Evolutionary conservation across 768 basidiomycete species (phyloP).

Genomic region (Kwoniella dendrophila): DNA sequence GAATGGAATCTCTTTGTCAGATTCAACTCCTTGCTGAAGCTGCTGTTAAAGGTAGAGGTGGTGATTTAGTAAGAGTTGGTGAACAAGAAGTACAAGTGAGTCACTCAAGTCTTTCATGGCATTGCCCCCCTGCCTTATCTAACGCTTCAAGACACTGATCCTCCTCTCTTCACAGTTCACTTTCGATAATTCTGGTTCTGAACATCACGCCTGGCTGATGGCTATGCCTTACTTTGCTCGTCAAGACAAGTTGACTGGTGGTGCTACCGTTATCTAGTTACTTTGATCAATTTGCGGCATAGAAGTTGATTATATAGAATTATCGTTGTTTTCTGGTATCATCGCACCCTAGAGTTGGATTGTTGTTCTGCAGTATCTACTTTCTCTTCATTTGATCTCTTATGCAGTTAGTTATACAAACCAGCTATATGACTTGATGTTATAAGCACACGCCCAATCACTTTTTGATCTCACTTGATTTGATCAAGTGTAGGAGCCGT

Average conservation of each 20-base stretch:
- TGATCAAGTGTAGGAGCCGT: no score
- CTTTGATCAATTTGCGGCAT: no score
- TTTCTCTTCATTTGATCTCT: no score
- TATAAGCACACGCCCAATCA: no score
- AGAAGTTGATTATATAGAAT: no score
- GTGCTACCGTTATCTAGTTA: constrained; percentile 1
- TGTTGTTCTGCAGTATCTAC: no score
- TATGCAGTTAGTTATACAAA: no score
- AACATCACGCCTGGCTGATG: constrained; percentile 22
- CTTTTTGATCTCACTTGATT: no score
- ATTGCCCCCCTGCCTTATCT: background rate
- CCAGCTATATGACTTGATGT: no score
- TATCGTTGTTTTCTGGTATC: no score
- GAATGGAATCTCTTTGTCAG: constrained; percentile 17
- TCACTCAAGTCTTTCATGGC: background rate
- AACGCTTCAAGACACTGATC: no score
- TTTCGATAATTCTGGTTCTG: constrained; percentile 13
- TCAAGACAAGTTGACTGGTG: constrained; percentile 19
- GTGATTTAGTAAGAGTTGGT: constrained; percentile 12
- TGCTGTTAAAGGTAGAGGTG: constrained; percentile 13
- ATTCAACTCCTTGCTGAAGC: constrained; percentile 16
- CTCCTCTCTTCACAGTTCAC: constrained; percentile 15
- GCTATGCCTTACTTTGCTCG: constrained; percentile 22
- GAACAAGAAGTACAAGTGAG: constrained; percentile 16
- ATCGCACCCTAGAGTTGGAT: no score